These are phyloP conservation scores for Scleromitrula shiraiana DNA, from an alignment of 2,329 filamentous ascomycete genomes.

Conservation along the genomic window DNA sequence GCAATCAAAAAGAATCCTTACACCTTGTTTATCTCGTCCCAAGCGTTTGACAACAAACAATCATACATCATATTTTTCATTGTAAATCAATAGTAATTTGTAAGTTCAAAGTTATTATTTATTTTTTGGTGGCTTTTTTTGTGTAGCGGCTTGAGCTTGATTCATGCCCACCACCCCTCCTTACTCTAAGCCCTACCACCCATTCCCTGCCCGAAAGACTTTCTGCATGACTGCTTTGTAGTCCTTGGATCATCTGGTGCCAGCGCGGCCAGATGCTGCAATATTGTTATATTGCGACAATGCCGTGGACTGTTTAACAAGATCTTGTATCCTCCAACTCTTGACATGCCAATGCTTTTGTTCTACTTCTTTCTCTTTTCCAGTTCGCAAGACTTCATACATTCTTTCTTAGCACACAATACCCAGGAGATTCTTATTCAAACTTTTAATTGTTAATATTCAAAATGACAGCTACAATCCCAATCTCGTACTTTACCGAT, in stretches of 20 bases:
- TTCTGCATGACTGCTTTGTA: constrained; percentile 8
- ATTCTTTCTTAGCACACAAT: constrained; percentile 4
- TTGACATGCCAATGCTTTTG: constrained; percentile 3
- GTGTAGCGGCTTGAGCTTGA: not conserved
- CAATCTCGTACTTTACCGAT: constrained; percentile 20
- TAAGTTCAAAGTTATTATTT: not conserved
- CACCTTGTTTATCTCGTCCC: constrained; percentile 5
- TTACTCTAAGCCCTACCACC: constrained; percentile 4
- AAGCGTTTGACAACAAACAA: constrained; percentile 4
- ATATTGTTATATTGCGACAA: constrained; percentile 7
- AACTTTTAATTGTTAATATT: constrained; percentile 15
- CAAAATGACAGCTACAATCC: constrained; percentile 25
- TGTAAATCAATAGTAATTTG: constrained; percentile 6
- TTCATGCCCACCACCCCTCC: constrained; percentile 7
- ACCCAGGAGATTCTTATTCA: not conserved
- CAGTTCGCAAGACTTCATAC: not conserved
- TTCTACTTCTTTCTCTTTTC: not conserved
- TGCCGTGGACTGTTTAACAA: not conserved
- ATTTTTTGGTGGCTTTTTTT: not conserved
- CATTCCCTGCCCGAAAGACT: constrained; percentile 4
- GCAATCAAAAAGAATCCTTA: constrained; percentile 8
- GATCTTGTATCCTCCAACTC: not conserved
- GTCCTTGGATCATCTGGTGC: constrained; percentile 10
- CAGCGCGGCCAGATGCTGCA: not conserved
- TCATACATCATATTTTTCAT: not conserved